These are phyloP conservation scores for Fusarium keratoplasticum DNA, from an alignment of 2,329 filamentous ascomycete genomes.

Conservation along the genomic window DNA sequence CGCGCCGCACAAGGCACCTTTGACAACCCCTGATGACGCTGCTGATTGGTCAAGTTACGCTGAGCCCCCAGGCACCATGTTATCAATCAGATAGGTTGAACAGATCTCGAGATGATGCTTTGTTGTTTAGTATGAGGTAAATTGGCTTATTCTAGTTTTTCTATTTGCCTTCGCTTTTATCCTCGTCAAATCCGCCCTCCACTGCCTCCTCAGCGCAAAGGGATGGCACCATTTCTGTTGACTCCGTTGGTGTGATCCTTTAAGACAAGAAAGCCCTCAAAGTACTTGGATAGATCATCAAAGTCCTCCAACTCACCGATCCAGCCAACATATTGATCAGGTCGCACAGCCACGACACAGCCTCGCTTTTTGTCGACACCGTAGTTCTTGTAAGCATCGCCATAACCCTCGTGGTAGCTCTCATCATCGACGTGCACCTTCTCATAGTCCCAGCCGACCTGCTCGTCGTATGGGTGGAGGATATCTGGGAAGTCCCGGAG, in stretches of 20 bases:
- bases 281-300: conserved; percentile 4
- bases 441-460: conserved; percentile 66
- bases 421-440: conserved; percentile 67
- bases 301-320: conserved; percentile 52
- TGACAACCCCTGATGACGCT: background rate
- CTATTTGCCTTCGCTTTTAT: background rate
- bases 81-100: background rate
- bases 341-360: conserved; percentile 69
- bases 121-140: background rate
- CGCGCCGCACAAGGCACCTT: background rate
- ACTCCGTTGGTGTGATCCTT: background rate
- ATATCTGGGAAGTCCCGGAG: conserved; percentile 54
- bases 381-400: conserved; percentile 65
- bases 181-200: background rate
- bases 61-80: background rate
- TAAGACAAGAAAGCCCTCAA: background rate
- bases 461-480: conserved; percentile 59
- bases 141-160: background rate
- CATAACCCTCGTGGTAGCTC: conserved; percentile 65
- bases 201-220: background rate
- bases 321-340: conserved; percentile 74
- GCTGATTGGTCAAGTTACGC: background rate
- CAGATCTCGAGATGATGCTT: background rate
- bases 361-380: conserved; percentile 68
- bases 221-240: background rate